Base-by-base conservation (phyloP, 805 yeast genomes). In the Nakazawaea peltata region DNA sequence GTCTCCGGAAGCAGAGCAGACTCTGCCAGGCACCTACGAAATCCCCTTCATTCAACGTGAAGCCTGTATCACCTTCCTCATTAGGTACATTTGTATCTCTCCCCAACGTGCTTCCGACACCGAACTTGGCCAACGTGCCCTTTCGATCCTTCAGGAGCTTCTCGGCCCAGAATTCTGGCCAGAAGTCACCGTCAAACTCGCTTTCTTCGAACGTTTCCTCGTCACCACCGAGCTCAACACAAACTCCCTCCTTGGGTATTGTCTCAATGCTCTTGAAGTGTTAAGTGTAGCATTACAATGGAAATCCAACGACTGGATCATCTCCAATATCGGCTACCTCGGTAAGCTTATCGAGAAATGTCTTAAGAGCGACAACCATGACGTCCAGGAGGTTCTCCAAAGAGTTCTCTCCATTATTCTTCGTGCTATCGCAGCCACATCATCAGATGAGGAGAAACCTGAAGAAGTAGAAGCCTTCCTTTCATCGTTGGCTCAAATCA, bases 181-280 rank as follows among this genome's bases (percentile, higher is more conserved):
- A 0, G 95, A 86, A 45, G 94, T 86, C 5, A 71, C 79, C n/a
- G 87, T 92, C 14, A 85, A 85, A 47, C 64, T 92, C 23, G 72
- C 80, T 1, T 87, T 84, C 56, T 92, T 92, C 51, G 98, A 92
- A 45, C 77, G 92, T 43, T 84, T 87, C 48, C 60, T 92, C 36
- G 74, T 83, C 14, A 77, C 84, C 21, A 77, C 84, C 37, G 96
- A 90, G 44, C 62, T 82, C 39, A 74, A 70, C 25, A 71, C 86
- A 11, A 69, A 76, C 24, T 78, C 78, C 41, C 68, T 82, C 27
- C 54, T 86, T 17, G 85, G 87, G 2, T 81, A 82, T 46, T 83
- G 95, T 46, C 63, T 88, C 48, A 94, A 92, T 57, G 95, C 98
- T 0, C 59, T 94, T 33, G 95, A 86, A 53, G 97, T 92, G 0